phyloP scores from a whole-genome alignment of 768 basidiomycete genomes.

The Vishniacozyma victoriae region DNA sequence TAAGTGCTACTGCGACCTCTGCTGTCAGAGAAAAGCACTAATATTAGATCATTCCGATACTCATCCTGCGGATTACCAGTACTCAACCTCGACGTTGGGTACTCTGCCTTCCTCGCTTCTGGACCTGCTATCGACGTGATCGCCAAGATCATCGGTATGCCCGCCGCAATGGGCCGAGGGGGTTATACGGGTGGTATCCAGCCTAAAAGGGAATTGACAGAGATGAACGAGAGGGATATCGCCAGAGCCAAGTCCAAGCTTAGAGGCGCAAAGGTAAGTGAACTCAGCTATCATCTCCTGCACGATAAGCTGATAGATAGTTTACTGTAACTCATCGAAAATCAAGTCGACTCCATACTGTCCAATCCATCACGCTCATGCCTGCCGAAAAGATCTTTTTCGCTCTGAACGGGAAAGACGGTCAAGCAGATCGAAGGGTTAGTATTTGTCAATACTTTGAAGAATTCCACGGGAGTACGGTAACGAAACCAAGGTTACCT shows the following conservation, averaged over 20 bases:
- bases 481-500: constrained; percentile 41
- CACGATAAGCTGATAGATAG: constrained; percentile 10
- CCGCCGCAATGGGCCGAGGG: constrained; percentile 10
- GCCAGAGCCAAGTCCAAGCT: constrained; percentile 25
- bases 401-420: constrained; percentile 29
- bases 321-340: constrained; percentile 38
- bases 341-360: constrained; percentile 28
- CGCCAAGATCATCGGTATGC: constrained; percentile 25
- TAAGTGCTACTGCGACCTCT: constrained; percentile 8
- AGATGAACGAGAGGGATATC: constrained; percentile 14
- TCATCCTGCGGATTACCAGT: constrained; percentile 35
- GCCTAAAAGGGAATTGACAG: constrained; percentile 3
- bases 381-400: constrained; percentile 35
- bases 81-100: constrained; percentile 45
- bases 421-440: constrained; percentile 20
- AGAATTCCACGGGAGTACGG: constrained; percentile 18
- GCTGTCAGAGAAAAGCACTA: not conserved
- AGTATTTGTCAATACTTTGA: constrained; percentile 34
- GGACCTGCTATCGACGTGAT: constrained; percentile 44
- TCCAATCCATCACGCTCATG: constrained; percentile 32
- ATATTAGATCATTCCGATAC: constrained; percentile 42
- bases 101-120: constrained; percentile 42
- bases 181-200: constrained; percentile 13
- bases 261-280: constrained; percentile 31
- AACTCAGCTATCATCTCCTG: not conserved